A percentile compares a stretch with the other conserved stretches of the same genome.
Evolutionary conservation across 2,329 filamentous ascomycete species (phyloP).

Genomic region (Scleromitrula shiraiana): DNA sequence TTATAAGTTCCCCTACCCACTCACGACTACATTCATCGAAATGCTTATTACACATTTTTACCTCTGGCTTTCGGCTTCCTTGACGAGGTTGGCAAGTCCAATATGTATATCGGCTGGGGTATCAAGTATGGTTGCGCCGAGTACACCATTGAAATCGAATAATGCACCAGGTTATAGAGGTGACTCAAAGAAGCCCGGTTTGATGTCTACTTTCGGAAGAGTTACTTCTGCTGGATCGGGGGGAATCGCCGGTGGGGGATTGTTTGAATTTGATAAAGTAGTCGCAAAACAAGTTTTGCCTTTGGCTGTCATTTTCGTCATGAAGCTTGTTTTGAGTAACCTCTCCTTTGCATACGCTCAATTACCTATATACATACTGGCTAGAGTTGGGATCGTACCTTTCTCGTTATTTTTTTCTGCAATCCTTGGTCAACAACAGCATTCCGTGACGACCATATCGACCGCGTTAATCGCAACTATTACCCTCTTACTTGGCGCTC

Average conservation of each 20-base stretch:
- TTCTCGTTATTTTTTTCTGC: slow-evolving; percentile 41
- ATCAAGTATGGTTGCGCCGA: slow-evolving; percentile 37
- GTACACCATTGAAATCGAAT: slow-evolving; percentile 32
- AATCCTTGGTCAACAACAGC: slow-evolving; percentile 37
- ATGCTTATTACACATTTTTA: slow-evolving; percentile 42
- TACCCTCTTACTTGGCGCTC: slow-evolving; percentile 38
- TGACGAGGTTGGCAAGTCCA: slow-evolving; percentile 38
- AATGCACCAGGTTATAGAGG: slow-evolving; percentile 26
- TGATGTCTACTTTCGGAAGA: slow-evolving; percentile 20
- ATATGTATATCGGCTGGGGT: slow-evolving; percentile 31
- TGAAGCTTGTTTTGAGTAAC: slow-evolving; percentile 44
- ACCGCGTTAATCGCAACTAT: slow-evolving; percentile 42
- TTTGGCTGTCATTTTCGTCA: slow-evolving; percentile 40
- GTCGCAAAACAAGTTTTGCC: slow-evolving; percentile 41
- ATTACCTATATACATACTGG: slow-evolving; percentile 43
- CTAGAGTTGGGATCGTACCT: slow-evolving; percentile 43
- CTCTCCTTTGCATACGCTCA: slow-evolving; percentile 46
- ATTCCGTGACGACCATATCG: slow-evolving; percentile 41
- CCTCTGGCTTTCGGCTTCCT: slow-evolving; percentile 38
- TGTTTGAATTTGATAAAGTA: slow-evolving; percentile 43
- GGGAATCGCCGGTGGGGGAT: slow-evolving; percentile 44
- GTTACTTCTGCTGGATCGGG: slow-evolving; percentile 31
- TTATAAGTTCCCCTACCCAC: slow-evolving; percentile 44
- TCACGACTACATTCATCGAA: slow-evolving; percentile 42
- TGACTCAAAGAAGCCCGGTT: slow-evolving; percentile 23